Conservation (phyloP, 2,329 filamentous ascomycete genomes). For the Cercospora janseana region DNA sequence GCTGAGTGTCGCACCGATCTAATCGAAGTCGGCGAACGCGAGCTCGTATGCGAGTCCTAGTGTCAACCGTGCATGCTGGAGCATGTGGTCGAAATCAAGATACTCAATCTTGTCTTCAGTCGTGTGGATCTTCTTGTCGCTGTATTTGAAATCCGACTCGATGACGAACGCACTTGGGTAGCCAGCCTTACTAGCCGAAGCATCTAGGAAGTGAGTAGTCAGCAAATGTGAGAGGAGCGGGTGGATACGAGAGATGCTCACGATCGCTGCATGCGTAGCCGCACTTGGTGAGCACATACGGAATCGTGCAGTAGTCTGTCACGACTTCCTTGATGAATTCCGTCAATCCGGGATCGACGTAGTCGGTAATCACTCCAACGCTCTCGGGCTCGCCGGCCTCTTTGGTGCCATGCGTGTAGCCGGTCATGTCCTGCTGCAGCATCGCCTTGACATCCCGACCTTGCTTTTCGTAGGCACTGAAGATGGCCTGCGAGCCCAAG, state of each 20-base stretch:
- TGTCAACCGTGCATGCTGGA: constrained; percentile 83
- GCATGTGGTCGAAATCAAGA: constrained; percentile 83
- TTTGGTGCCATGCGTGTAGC: constrained; percentile 77
- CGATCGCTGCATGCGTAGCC: constrained; percentile 75
- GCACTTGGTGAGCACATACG: constrained; percentile 82
- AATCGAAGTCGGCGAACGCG: constrained; percentile 69
- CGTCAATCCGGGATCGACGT: constrained; percentile 77
- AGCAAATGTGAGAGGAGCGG: neutral
- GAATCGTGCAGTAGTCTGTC: constrained; percentile 82
- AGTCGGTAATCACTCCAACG: constrained; percentile 91
- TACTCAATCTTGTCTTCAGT: constrained; percentile 69
- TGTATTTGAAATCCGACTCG: constrained; percentile 65
- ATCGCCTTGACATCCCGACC: constrained; percentile 83
- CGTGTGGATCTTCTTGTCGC: constrained; percentile 63
- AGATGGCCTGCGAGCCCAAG: constrained; percentile 85
- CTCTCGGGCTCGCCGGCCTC: constrained; percentile 79
- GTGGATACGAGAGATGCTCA: no score
- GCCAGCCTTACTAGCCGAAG: constrained; percentile 69
- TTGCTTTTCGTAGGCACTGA: constrained; percentile 71
- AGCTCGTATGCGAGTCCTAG: constrained; percentile 81
- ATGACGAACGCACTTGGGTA: constrained; percentile 76
- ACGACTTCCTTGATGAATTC: constrained; percentile 88
- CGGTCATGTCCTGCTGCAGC: constrained; percentile 98
- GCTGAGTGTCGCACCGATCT: no score
- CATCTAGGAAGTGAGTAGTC: constrained; percentile 48